These are phyloP conservation scores for Fusarium albosuccineum DNA, from an alignment of 2,329 filamentous ascomycete species.

Conservation along the genomic window DNA sequence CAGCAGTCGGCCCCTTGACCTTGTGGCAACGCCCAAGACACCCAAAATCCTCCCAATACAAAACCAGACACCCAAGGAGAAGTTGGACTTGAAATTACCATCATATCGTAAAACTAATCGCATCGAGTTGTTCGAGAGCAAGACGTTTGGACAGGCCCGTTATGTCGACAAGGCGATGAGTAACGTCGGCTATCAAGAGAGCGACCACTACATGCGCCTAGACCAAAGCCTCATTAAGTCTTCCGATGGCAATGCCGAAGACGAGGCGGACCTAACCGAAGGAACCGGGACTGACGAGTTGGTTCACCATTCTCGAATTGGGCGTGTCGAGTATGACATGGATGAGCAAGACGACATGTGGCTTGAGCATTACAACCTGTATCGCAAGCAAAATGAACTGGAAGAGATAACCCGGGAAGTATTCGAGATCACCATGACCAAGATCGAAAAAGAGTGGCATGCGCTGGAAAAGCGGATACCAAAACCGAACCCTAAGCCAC, in stretches of 20 bases:
- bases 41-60: conserved; percentile 80
- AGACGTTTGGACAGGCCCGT: conserved; percentile 84
- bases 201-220: conserved; percentile 85
- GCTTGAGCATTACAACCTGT: conserved; percentile 85
- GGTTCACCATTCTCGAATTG: conserved; percentile 63
- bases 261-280: conserved; percentile 65
- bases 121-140: conserved; percentile 85
- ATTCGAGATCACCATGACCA: conserved; percentile 98
- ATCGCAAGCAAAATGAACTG: conserved; percentile 79
- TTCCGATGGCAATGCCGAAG: conserved; percentile 69
- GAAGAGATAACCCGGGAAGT: conserved; percentile 91
- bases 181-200: conserved; percentile 95
- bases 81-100: conserved; percentile 81
- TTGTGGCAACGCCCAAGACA: conserved; percentile 62
- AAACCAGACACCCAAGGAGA: conserved; percentile 84
- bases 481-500: conserved; percentile 95
- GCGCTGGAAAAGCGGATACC: conserved; percentile 95
- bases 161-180: conserved; percentile 98
- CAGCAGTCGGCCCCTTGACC: conserved; percentile 61
- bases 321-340: conserved; percentile 98
- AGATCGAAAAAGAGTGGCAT: conserved; percentile 99
- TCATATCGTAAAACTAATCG: conserved; percentile 82
- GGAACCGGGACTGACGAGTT: conserved; percentile 48
- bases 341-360: conserved; percentile 99
- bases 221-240: conserved; percentile 78